phyloP scores from a whole-genome alignment of 2,329 filamentous ascomycete species.

The Metarhizium rileyi region DNA sequence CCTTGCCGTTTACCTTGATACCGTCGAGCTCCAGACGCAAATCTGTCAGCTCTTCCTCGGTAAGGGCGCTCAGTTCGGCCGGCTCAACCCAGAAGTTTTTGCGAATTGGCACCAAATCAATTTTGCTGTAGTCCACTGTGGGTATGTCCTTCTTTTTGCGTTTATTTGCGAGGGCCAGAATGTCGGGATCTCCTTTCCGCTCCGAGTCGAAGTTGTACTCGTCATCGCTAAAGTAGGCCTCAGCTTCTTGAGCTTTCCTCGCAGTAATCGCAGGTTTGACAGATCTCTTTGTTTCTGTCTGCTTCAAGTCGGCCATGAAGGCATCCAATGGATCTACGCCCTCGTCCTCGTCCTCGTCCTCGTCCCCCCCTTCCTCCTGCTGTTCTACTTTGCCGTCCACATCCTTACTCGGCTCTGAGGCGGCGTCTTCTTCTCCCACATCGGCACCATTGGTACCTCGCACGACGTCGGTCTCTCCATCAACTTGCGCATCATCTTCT shows the following conservation, averaged over 20 bases:
- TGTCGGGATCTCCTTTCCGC: conserved; percentile 36
- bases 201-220: conserved; percentile 51
- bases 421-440: conserved; percentile 10
- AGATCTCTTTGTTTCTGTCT: conserved; percentile 40
- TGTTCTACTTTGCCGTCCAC: no score
- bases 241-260: conserved; percentile 56
- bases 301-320: conserved; percentile 73
- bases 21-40: conserved; percentile 83
- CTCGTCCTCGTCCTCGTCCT: conserved; percentile 53
- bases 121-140: conserved; percentile 72
- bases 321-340: conserved; percentile 87
- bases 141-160: conserved; percentile 96
- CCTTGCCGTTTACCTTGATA: conserved; percentile 83
- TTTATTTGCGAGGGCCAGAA: conserved; percentile 48
- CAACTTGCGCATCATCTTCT: conserved; percentile 17
- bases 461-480: conserved; percentile 14
- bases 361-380: conserved; percentile 13
- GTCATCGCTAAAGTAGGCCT: conserved; percentile 83
- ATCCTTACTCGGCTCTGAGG: conserved; percentile 40
- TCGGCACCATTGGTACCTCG: conserved; percentile 9
- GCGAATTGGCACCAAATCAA: conserved; percentile 75
- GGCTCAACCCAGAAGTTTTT: conserved; percentile 96
- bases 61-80: conserved; percentile 71
- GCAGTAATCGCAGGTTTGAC: conserved; percentile 24
- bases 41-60: conserved; percentile 71